These are phyloP conservation scores for Blastocystis sp. DNA, from an alignment of 352 stramenopile genomes.

Conservation along the genomic window DNA sequence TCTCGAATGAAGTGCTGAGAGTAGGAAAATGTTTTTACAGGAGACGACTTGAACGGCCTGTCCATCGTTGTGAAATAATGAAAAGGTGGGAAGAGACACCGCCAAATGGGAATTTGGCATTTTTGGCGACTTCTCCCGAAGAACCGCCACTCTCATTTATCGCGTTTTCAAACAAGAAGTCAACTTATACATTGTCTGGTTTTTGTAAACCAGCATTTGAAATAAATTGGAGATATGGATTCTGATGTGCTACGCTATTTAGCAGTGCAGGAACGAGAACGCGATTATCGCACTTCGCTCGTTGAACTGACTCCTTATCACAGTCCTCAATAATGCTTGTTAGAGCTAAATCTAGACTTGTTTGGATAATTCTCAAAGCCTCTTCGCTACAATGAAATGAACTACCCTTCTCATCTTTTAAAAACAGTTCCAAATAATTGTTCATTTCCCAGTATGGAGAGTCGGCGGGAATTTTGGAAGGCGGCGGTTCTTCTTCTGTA, in stretches of 20 bases:
- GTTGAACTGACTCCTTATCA: background rate
- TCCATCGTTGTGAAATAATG: conserved; percentile 9
- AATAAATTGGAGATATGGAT: conserved; percentile 40
- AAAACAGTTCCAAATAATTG: background rate
- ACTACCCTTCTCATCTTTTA: background rate
- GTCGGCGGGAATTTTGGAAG: background rate
- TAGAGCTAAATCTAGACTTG: background rate
- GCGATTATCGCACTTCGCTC: background rate
- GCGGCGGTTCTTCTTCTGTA: background rate
- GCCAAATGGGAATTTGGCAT: background rate
- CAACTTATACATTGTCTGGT: background rate
- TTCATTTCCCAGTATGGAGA: background rate
- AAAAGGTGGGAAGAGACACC: background rate
- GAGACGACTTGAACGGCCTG: background rate
- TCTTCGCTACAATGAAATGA: background rate
- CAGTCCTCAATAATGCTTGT: background rate
- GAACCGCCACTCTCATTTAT: background rate
- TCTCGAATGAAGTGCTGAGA: conserved; percentile 34
- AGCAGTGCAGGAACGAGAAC: conserved; percentile 36
- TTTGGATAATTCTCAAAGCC: background rate
- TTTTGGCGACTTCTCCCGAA: background rate
- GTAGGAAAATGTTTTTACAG: conserved; percentile 56
- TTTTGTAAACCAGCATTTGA: conserved; percentile 34
- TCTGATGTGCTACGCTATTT: background rate
- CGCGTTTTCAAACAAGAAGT: conserved; percentile 20